These are phyloP conservation scores for Orbilia brochopaga DNA, from an alignment of 2,329 filamentous ascomycete species.

Conservation along the genomic window DNA sequence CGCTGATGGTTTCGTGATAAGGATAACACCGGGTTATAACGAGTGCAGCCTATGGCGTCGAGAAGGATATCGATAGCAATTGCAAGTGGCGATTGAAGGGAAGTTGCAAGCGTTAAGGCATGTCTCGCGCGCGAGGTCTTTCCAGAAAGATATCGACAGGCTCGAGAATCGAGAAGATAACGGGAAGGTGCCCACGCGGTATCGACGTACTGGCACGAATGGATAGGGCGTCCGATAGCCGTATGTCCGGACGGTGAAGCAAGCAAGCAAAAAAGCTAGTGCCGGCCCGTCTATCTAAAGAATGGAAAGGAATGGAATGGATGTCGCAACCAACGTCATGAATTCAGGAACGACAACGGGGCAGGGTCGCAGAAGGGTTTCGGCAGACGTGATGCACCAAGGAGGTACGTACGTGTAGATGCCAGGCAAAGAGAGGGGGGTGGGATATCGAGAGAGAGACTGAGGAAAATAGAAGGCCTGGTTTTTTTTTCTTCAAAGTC, in stretches of 20 bases:
- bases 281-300: conserved; percentile 48
- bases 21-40: not conserved
- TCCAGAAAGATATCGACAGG: no score
- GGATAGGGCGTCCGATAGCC: conserved; percentile 24
- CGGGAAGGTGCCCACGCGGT: not conserved
- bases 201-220: not conserved
- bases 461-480: conserved; percentile 38
- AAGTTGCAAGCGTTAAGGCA: not conserved
- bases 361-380: conserved; percentile 12
- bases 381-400: conserved; percentile 32
- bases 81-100: conserved; percentile 3
- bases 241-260: conserved; percentile 25
- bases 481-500: conserved; percentile 35
- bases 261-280: conserved; percentile 27
- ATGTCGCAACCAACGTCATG: conserved; percentile 42
- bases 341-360: conserved; percentile 37
- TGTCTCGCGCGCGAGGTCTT: conserved; percentile 1
- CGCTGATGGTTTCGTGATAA: not conserved
- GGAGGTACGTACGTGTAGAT: conserved; percentile 29
- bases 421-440: conserved; percentile 26
- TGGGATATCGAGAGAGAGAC: conserved; percentile 13
- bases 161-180: not conserved
- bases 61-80: not conserved
- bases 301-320: conserved; percentile 51
- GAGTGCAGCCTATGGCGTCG: not conserved